phyloP scores from a whole-genome alignment of 306 rosid genomes.

The Dryas octopetala region DNA sequence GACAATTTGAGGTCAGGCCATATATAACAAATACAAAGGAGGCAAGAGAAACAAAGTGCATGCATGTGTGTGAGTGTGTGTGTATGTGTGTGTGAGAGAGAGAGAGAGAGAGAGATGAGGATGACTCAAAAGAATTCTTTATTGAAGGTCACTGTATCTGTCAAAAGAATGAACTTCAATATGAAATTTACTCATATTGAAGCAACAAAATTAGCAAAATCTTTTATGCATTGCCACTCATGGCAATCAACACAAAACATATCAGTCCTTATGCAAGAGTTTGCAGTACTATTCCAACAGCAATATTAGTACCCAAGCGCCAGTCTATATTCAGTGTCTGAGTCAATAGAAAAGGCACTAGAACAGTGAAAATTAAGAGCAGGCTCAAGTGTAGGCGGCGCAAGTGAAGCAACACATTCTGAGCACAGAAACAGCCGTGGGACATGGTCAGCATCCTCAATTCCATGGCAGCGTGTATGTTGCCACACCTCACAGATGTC shows the following conservation, averaged over 20 bases:
- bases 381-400: constrained; percentile 41
- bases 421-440: constrained; percentile 72
- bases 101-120: background rate
- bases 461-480: constrained; percentile 75
- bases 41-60: no score
- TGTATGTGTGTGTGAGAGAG: background rate
- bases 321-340: background rate
- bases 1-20: no score
- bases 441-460: constrained; percentile 59
- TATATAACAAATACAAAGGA: no score
- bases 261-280: background rate
- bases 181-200: background rate
- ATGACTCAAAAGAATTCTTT: background rate
- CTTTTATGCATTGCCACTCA: background rate
- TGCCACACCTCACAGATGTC: constrained; percentile 91
- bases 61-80: no score
- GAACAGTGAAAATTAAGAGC: constrained; percentile 9
- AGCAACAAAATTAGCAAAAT: constrained; percentile 5
- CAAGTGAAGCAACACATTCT: constrained; percentile 54
- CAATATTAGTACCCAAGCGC: background rate
- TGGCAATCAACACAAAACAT: background rate
- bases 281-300: background rate
- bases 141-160: background rate
- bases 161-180: background rate
- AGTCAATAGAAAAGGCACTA: constrained; percentile 1